Evolutionary conservation across 2,329 filamentous ascomycete genomes (phyloP).

Genomic region (Fusarium sp.): DNA sequence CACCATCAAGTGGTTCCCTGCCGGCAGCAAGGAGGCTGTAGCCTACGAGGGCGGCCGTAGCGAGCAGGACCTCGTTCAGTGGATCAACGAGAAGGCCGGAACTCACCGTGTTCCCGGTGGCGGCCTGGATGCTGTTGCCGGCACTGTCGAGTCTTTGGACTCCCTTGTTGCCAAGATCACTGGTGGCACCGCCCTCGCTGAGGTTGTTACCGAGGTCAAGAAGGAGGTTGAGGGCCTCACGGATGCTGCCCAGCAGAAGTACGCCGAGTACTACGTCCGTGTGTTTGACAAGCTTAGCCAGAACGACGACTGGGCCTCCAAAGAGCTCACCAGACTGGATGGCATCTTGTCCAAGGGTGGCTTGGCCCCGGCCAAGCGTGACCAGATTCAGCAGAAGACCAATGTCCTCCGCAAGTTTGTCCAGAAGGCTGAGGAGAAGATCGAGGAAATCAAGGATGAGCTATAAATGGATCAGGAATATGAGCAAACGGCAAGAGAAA

Average conservation of each 20-base stretch:
- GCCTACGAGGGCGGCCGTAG: conserved; percentile 82
- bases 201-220: conserved; percentile 80
- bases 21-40: conserved; percentile 81
- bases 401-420: conserved; percentile 90
- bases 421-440: conserved; percentile 69
- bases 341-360: conserved; percentile 89
- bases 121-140: conserved; percentile 82
- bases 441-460: conserved; percentile 72
- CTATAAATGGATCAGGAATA: conserved; percentile 50
- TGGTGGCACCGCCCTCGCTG: conserved; percentile 73
- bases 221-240: conserved; percentile 78
- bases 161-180: conserved; percentile 81
- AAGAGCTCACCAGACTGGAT: conserved; percentile 87
- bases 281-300: conserved; percentile 88
- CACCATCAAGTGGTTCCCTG: conserved; percentile 98
- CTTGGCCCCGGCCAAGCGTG: conserved; percentile 86
- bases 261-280: conserved; percentile 94
- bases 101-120: conserved; percentile 89
- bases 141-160: conserved; percentile 87
- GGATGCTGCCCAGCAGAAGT: conserved; percentile 77
- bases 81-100: conserved; percentile 90
- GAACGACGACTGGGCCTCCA: conserved; percentile 84
- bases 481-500: conserved; percentile 24
- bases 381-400: conserved; percentile 87
- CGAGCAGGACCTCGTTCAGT: conserved; percentile 83